A percentile compares a stretch with the other conserved stretches of the same genome.
Evolutionary conservation across 116 monocot genomes (phyloP).

Genomic region (Zostera marina): DNA sequence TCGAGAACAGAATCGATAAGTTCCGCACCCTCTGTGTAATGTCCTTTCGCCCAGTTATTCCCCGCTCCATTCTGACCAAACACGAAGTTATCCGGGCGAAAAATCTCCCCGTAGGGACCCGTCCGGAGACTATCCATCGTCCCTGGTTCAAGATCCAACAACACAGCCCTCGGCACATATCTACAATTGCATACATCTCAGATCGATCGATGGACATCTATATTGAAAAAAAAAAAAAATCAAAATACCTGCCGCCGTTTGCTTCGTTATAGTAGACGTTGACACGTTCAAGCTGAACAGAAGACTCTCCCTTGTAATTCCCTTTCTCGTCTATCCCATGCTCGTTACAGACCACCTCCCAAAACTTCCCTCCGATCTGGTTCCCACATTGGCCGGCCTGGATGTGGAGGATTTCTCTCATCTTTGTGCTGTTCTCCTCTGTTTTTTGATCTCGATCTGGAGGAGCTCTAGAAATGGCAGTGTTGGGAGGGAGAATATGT

Average conservation of each 20-base stretch:
- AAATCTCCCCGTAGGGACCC: slow-evolving; percentile 20
- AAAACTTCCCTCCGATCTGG: slow-evolving; percentile 35
- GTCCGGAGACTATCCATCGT: slow-evolving; percentile 40
- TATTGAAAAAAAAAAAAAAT: no score
- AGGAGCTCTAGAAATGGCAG: no score
- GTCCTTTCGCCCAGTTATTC: slow-evolving; percentile 68
- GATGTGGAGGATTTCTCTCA: slow-evolving; percentile 20
- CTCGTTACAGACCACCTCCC: slow-evolving; percentile 38
- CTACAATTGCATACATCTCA: background rate
- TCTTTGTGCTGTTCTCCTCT: slow-evolving; percentile 1
- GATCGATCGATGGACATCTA: background rate
- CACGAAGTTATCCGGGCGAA: slow-evolving; percentile 35
- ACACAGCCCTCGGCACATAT: slow-evolving; percentile 30
- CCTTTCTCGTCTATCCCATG: slow-evolving; percentile 37
- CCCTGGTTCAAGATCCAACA: slow-evolving; percentile 44
- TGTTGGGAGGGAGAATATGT: no score
- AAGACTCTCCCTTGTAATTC: slow-evolving; percentile 11
- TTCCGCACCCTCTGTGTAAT: slow-evolving; percentile 46
- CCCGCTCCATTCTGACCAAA: slow-evolving; percentile 48
- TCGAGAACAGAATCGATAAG: slow-evolving; percentile 75
- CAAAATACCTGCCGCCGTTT: slow-evolving; percentile 18
- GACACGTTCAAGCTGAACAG: slow-evolving; percentile 12
- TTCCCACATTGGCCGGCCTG: slow-evolving; percentile 32
- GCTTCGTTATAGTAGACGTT: slow-evolving; percentile 56
- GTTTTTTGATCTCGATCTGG: no score